phyloP scores from a whole-genome alignment of 768 basidiomycete species.

The Lactifluus subvellereus region DNA sequence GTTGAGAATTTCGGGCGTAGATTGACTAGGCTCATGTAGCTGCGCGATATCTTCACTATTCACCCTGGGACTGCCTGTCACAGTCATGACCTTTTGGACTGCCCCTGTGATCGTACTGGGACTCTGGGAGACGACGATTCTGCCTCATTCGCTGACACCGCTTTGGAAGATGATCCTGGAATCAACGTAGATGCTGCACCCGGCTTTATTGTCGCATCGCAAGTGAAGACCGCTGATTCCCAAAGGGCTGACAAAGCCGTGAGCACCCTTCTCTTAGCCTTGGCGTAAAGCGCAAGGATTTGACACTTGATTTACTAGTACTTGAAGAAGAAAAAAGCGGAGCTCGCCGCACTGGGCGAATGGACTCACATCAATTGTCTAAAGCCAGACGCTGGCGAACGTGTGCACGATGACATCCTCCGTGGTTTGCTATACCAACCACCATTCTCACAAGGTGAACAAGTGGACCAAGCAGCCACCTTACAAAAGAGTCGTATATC shows the following conservation, averaged over 20 bases:
- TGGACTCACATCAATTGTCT: slow-evolving; percentile 86
- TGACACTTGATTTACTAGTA: slow-evolving; percentile 39
- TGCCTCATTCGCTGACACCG: background rate
- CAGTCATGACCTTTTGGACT: slow-evolving; percentile 89
- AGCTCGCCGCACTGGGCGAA: slow-evolving; percentile 64
- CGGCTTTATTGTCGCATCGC: slow-evolving; percentile 57
- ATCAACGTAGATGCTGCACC: slow-evolving; percentile 31
- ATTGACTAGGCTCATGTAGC: slow-evolving; percentile 38
- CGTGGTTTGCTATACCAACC: slow-evolving; percentile 39
- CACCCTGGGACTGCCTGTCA: slow-evolving; percentile 75
- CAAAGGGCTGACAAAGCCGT: slow-evolving; percentile 52
- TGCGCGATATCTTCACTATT: slow-evolving; percentile 90
- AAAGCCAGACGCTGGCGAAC: slow-evolving; percentile 36
- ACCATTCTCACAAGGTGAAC: slow-evolving; percentile 10
- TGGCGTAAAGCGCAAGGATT: slow-evolving; percentile 12
- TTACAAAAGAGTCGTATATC: slow-evolving; percentile 29
- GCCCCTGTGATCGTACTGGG: slow-evolving; percentile 47
- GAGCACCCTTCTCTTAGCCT: slow-evolving; percentile 20
- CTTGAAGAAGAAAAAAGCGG: slow-evolving; percentile 58
- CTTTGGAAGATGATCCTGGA: slow-evolving; percentile 27
- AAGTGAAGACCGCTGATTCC: slow-evolving; percentile 43
- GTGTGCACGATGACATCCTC: slow-evolving; percentile 63
- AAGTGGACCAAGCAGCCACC: background rate
- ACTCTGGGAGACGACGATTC: background rate
- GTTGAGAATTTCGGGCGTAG: slow-evolving; percentile 10